These are phyloP conservation scores for Botrytis byssoidea DNA, from an alignment of 2,329 filamentous ascomycete species.

Conservation along the genomic window DNA sequence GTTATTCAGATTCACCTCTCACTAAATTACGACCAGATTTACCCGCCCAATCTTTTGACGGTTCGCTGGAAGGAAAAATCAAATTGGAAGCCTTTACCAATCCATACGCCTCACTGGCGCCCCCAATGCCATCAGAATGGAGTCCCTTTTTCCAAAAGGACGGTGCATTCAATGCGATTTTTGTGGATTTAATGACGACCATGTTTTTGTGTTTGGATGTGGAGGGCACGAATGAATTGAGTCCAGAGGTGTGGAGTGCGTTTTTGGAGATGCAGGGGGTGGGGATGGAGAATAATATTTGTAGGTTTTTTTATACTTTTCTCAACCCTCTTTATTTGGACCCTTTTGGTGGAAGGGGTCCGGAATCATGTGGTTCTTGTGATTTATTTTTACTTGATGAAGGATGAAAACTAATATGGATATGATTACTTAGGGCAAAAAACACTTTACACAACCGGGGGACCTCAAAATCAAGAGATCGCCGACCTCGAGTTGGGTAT, in stretches of 20 bases:
- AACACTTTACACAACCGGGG: constrained; percentile 23
- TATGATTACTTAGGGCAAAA: constrained; percentile 27
- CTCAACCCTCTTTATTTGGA: background rate
- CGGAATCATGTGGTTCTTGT: background rate
- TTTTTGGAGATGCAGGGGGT: constrained; percentile 32
- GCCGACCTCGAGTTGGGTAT: constrained; percentile 32
- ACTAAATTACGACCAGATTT: background rate
- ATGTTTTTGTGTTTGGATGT: constrained; percentile 32
- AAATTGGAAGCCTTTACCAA: constrained; percentile 10
- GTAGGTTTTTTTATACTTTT: constrained; percentile 24
- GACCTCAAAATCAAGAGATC: constrained; percentile 27
- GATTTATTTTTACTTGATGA: background rate
- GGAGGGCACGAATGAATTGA: constrained; percentile 29
- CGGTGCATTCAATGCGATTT: constrained; percentile 27
- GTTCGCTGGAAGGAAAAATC: background rate
- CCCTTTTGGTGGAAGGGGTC: background rate
- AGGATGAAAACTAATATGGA: background rate
- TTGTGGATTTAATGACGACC: constrained; percentile 33
- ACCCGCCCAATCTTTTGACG: background rate
- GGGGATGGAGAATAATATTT: constrained; percentile 26
- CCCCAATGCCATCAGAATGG: constrained; percentile 27
- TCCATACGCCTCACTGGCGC: constrained; percentile 3
- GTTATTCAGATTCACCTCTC: background rate
- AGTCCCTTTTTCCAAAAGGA: constrained; percentile 29
- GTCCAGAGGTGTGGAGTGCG: constrained; percentile 30